A percentile compares a stretch with the other conserved stretches of the same genome.
Evolutionary conservation across 116 monocot species (phyloP).

Genomic region (Papilionanthe hybrid): DNA sequence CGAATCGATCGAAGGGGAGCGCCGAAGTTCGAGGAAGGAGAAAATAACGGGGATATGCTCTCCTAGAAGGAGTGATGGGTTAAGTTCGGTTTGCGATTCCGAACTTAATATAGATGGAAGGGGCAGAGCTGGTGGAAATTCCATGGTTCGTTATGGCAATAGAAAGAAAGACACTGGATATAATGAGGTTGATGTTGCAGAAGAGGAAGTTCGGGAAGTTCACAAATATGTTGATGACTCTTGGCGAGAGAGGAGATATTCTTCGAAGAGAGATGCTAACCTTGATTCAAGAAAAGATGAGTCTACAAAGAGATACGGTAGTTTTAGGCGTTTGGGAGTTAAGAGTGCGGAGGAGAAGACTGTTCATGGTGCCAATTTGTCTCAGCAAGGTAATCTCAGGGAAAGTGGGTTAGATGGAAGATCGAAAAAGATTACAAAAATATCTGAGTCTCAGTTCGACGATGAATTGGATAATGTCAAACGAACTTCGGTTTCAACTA

Average conservation of each 20-base stretch:
- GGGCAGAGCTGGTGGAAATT: slow-evolving; percentile 2
- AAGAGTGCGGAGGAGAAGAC: slow-evolving; percentile 1
- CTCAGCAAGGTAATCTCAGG: slow-evolving; percentile 11
- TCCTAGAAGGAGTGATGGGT: slow-evolving; percentile 4
- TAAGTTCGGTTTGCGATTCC: neutral
- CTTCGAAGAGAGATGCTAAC: neutral
- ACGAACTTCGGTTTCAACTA: slow-evolving; percentile 15
- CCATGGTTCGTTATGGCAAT: neutral
- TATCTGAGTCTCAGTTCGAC: neutral
- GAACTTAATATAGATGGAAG: neutral
- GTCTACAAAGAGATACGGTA: neutral
- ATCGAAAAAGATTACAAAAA: neutral
- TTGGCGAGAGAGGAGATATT: neutral
- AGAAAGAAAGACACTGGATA: neutral
- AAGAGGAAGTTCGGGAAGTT: slow-evolving; percentile 21
- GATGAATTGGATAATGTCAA: slow-evolving; percentile 13
- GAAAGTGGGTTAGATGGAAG: slow-evolving; percentile 17
- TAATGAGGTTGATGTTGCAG: slow-evolving; percentile 8
- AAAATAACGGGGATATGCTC: neutral
- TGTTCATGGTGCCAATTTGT: neutral
- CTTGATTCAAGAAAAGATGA: slow-evolving; percentile 12
- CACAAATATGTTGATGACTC: slow-evolving; percentile 16
- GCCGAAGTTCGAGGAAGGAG: neutral
- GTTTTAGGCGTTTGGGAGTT: neutral
- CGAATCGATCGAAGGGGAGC: neutral